Evolutionary conservation across 163 green algal genomes (phyloP), one percentile per base, ranked within the genome.

Genomic region (Scenedesmus sp.): DNA sequence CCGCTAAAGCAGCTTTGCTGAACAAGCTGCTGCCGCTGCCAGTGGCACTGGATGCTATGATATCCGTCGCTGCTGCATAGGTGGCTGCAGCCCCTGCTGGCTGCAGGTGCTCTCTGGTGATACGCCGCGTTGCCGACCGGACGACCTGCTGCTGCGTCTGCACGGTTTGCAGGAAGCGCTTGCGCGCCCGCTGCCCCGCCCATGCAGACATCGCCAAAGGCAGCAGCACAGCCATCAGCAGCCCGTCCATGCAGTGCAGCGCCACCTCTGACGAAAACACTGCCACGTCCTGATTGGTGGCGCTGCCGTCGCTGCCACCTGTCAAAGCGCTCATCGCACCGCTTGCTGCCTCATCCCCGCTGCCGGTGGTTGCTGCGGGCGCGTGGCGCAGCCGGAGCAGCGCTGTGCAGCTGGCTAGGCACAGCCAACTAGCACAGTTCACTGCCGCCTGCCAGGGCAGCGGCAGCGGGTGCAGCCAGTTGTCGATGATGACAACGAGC

Each of bases 81-180:
- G 70, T 52, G 46, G 70, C 70, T 79, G 70, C 70, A 52, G 70
- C 70, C 2, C 23, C 20, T 79, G 70, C 23, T 52, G 70, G 70
- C 70, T 79, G 70, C 23, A 54, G 20, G 70, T 52, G 20, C 23
- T 79, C 70, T 13, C 70, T 79, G 23, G 12, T 18, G 18, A 79
- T 79, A 8, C 70, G 70, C 70, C 46, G 70, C 23, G 70, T 23
- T 79, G 70, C 46, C 1, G 70, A 46, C 46, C 5, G 5, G 15
- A 15, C 70, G 46, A 79, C 20, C 83, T 74, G 83, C 83, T 74
- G 83, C n/a, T 74, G 83, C 82, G 54, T n/a, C 20, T 64, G 82
- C 20, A 81, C 62, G 5, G 70, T 79, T 79, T 79, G 70, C 70
- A 79, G 70, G 70, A 79, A 79, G 12, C 20, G 23, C 83, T 76